Evolutionary conservation across 1,139 yeast species (phyloP).

Genomic region (Pichia sp.): DNA sequence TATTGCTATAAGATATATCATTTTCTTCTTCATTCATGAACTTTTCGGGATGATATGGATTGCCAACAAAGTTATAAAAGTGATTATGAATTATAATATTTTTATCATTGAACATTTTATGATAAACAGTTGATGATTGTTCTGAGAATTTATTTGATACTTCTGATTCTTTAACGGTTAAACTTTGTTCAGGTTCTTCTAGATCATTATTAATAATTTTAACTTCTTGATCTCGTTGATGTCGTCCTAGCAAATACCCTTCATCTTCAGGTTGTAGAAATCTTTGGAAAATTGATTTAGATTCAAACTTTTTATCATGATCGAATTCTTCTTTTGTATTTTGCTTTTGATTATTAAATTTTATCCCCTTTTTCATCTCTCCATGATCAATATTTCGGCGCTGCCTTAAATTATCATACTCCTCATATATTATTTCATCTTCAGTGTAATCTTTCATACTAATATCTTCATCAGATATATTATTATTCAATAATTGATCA

Average conservation of each 20-base stretch:
- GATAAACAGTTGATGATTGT: too few relatives aligned
- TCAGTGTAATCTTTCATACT: slow-evolving; percentile 12
- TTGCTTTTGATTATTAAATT: neutral
- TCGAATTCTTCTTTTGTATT: neutral
- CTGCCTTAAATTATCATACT: neutral
- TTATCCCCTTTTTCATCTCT: neutral
- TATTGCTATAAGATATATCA: too few relatives aligned
- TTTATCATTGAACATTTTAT: neutral
- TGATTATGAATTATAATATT: slow-evolving; percentile 10
- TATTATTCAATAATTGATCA: too few relatives aligned
- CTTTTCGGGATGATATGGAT: too few relatives aligned
- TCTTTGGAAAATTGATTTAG: slow-evolving; percentile 2
- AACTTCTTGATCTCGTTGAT: neutral
- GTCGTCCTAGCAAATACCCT: slow-evolving; percentile 8
- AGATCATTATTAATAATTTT: neutral
- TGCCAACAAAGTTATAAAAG: slow-evolving; percentile 3
- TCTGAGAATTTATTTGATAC: too few relatives aligned
- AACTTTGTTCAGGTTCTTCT: neutral
- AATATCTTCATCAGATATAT: slow-evolving; percentile 13
- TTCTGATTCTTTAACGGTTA: too few relatives aligned
- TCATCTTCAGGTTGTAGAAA: slow-evolving; percentile 12
- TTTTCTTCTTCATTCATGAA: too few relatives aligned
- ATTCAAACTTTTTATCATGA: neutral
- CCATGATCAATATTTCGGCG: neutral
- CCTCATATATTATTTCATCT: neutral